phyloP scores from a whole-genome alignment of 2,329 filamentous ascomycete species.

The Neonectria faginata region DNA sequence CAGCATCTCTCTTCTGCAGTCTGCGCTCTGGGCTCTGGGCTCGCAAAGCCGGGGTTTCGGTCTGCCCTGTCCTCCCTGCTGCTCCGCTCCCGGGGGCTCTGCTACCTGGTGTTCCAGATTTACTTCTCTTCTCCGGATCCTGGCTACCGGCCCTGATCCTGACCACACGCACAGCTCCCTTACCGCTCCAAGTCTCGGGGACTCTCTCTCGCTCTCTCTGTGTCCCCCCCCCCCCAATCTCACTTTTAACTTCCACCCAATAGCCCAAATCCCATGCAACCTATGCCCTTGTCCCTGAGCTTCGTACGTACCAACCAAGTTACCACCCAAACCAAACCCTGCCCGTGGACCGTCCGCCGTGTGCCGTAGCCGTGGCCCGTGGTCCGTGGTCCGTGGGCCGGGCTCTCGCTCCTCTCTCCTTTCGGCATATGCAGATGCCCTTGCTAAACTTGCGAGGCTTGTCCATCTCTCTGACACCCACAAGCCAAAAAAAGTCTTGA shows the following conservation, averaged over 20 bases:
- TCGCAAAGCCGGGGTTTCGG: conserved; percentile 32
- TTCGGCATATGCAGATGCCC: conserved; percentile 45
- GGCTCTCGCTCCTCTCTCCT: conserved; percentile 25
- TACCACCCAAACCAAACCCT: conserved; percentile 24
- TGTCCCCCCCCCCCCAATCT: conserved; percentile 31
- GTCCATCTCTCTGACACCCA: conserved; percentile 37
- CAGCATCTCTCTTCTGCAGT: conserved; percentile 34
- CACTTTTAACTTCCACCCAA: conserved; percentile 27
- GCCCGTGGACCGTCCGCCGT: conserved; percentile 22
- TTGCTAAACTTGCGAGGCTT: conserved; percentile 35
- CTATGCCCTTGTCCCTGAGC: conserved; percentile 24
- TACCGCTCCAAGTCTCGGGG: conserved; percentile 37
- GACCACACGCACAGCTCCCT: conserved; percentile 36
- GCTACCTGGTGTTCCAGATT: conserved; percentile 32
- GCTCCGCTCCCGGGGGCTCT: conserved; percentile 20
- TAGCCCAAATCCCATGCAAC: conserved; percentile 25
- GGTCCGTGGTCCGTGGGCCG: conserved; percentile 27
- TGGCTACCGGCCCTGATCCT: conserved; percentile 32
- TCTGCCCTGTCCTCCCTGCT: conserved; percentile 22
- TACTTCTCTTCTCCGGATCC: conserved; percentile 31
- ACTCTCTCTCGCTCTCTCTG: conserved; percentile 9
- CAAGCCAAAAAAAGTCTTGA: conserved; percentile 39
- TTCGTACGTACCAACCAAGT: conserved; percentile 21
- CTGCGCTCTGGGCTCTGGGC: conserved; percentile 6
- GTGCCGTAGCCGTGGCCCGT: conserved; percentile 5